Evolutionary conservation across 768 basidiomycete species (phyloP).

Genomic region (Russula abietina): DNA sequence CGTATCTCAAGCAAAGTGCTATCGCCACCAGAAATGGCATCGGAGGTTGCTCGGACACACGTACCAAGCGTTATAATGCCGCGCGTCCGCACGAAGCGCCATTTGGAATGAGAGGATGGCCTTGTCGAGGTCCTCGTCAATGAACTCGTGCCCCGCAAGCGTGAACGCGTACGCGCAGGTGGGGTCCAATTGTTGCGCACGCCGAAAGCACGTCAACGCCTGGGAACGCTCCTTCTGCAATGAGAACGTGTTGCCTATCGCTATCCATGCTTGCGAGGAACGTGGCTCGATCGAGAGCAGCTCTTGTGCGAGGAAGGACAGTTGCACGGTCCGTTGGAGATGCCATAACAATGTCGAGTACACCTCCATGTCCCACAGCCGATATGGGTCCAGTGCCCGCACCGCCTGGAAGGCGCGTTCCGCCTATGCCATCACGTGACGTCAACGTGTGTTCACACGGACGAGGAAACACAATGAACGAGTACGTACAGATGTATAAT

Average conservation of each 20-base stretch:
- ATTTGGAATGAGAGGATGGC: constrained; percentile 89
- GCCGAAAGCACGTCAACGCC: constrained; percentile 88
- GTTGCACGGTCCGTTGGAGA: constrained; percentile 70
- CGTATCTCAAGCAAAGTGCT: background rate
- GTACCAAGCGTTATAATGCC: constrained; percentile 98
- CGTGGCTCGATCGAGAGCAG: constrained; percentile 79
- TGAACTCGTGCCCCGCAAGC: constrained; percentile 91
- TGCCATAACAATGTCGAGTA: constrained; percentile 98
- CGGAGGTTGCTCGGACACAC: constrained; percentile 31
- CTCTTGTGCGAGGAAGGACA: constrained; percentile 92
- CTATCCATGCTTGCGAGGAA: constrained; percentile 90
- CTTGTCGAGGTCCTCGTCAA: constrained; percentile 92
- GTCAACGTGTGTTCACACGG: constrained; percentile 9
- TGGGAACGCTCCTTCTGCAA: constrained; percentile 90
- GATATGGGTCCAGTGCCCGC: constrained; percentile 82
- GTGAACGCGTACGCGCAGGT: constrained; percentile 94
- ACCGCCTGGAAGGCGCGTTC: constrained; percentile 83
- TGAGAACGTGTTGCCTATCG: constrained; percentile 93
- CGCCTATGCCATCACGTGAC: constrained; percentile 47
- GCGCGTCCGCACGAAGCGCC: constrained; percentile 83
- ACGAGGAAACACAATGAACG: background rate
- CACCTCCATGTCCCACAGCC: constrained; percentile 88
- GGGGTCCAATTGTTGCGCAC: constrained; percentile 85
- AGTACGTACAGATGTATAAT: constrained; percentile 76
- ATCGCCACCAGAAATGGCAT: constrained; percentile 15